A percentile compares a stretch with the other conserved stretches of the same genome.
These are phyloP conservation scores for Nicotiana noctiflora DNA, from an alignment of 257 asterid genomes.

Conservation along the genomic window DNA sequence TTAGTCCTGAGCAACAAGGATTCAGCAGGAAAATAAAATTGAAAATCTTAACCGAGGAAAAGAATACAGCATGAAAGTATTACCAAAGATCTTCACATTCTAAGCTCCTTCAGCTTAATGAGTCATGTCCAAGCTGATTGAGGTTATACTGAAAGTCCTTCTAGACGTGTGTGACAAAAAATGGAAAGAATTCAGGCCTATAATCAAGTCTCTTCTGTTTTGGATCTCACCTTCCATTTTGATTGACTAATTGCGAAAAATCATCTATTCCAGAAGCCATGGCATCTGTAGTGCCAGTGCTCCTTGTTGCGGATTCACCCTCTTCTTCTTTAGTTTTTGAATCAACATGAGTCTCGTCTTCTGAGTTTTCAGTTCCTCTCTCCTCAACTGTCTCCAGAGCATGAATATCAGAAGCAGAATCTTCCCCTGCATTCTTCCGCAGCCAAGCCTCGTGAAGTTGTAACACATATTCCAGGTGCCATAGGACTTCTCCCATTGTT, in stretches of 20 bases:
- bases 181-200: conserved; percentile 4
- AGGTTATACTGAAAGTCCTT: not conserved
- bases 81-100: not conserved
- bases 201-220: not conserved
- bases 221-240: conserved; percentile 36
- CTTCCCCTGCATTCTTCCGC: conserved; percentile 30
- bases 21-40: not conserved
- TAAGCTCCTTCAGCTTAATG: not conserved
- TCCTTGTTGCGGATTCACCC: conserved; percentile 3
- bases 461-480: conserved; percentile 74
- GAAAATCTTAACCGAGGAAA: not conserved
- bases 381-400: conserved; percentile 23
- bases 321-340: conserved; percentile 9
- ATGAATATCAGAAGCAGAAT: conserved; percentile 17
- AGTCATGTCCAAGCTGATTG: not conserved
- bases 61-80: not conserved
- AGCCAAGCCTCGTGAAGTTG: conserved; percentile 80
- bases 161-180: not conserved
- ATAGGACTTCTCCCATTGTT: conserved; percentile 80
- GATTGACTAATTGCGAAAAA: conserved; percentile 36
- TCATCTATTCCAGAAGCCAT: conserved; percentile 30
- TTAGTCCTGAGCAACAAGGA: conserved; percentile 4
- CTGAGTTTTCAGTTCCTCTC: conserved; percentile 19
- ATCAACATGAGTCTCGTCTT: conserved; percentile 1
- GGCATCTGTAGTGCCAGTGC: conserved; percentile 12